Evolutionary conservation across 2,329 filamentous ascomycete species (phyloP).

Genomic region (Pyricularia pennisetigena): DNA sequence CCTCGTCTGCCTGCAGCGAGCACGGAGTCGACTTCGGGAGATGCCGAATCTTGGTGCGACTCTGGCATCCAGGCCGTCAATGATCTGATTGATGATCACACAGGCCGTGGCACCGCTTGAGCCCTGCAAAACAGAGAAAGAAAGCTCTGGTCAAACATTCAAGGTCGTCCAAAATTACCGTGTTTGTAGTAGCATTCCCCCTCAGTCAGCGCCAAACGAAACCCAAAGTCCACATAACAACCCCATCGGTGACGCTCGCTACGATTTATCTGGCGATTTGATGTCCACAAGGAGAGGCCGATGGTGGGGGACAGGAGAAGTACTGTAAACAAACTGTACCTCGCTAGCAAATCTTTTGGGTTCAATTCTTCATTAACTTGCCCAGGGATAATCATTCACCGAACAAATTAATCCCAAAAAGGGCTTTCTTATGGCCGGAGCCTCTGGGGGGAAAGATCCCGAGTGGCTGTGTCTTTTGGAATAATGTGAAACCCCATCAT

Average conservation of each 20-base stretch:
- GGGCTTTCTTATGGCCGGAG: background rate
- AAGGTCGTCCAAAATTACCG: background rate
- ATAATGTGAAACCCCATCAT: background rate
- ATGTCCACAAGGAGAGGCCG: background rate
- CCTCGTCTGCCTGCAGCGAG: background rate
- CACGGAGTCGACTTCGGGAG: background rate
- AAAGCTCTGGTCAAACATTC: background rate
- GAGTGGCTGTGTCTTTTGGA: background rate
- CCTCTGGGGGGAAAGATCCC: background rate
- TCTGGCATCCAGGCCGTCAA: background rate
- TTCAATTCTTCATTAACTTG: background rate
- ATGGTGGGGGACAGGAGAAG: background rate
- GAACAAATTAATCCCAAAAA: background rate
- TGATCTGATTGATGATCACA: background rate
- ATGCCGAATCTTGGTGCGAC: background rate
- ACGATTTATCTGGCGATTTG: background rate
- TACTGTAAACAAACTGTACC: background rate
- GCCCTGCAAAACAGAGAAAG: background rate
- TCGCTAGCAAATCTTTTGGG: background rate
- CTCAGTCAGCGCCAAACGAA: background rate
- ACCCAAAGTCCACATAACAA: background rate
- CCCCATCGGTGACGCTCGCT: background rate
- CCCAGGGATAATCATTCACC: background rate
- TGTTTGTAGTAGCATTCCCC: background rate
- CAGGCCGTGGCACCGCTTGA: background rate